Percentiles rank a stretch among this genome's conserved stretches.
Evolutionary conservation across 1,139 yeast genomes (phyloP).

Genomic region (Sugiyamaella pinicola): DNA sequence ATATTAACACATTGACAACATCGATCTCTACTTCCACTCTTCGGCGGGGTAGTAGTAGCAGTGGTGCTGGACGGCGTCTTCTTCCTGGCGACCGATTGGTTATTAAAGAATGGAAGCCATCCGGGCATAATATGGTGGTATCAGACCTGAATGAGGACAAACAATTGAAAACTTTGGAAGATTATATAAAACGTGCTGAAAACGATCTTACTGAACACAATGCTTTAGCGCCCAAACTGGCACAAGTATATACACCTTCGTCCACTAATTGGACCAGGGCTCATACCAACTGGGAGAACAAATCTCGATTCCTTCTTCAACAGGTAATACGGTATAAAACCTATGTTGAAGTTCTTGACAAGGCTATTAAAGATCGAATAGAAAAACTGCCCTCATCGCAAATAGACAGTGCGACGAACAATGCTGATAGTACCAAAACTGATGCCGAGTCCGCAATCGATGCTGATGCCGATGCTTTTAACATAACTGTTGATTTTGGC

Average conservation of each 20-base stretch:
- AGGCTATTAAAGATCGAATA: slow-evolving; percentile 31
- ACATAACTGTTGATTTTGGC: not conserved
- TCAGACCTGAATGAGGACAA: slow-evolving; percentile 38
- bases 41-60: slow-evolving; percentile 5
- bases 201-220: slow-evolving; percentile 38
- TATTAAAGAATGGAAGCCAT: slow-evolving; percentile 41
- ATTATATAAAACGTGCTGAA: slow-evolving; percentile 36
- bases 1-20: slow-evolving; percentile 6
- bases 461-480: not conserved
- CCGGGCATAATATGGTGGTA: slow-evolving; percentile 39
- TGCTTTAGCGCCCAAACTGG: slow-evolving; percentile 31
- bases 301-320: slow-evolving; percentile 39
- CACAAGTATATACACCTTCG: slow-evolving; percentile 35
- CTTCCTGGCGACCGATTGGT: slow-evolving; percentile 36
- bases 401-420: not conserved
- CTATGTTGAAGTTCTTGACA: slow-evolving; percentile 36
- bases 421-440: not conserved
- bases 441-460: not conserved
- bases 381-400: slow-evolving; percentile 13
- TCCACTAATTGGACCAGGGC: slow-evolving; percentile 37
- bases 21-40: slow-evolving; percentile 16
- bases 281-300: slow-evolving; percentile 41
- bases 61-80: slow-evolving; percentile 7
- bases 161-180: slow-evolving; percentile 36
- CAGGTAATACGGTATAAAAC: slow-evolving; percentile 39